Evolutionary conservation across 345 rosid species (phyloP).

Genomic region (Hypericum perforatum): DNA sequence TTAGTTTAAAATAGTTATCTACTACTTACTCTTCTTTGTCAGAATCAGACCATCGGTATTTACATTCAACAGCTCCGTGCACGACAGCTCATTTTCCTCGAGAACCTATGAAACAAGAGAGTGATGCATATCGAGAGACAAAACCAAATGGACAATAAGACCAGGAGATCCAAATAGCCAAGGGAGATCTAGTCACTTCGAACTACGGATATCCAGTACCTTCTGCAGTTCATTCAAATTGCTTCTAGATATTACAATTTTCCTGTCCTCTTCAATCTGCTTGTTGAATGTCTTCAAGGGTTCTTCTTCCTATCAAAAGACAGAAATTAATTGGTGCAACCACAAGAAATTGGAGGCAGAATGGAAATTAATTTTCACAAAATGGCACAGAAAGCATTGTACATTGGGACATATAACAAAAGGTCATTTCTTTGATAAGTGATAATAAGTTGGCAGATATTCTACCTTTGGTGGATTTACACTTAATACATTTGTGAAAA

Average conservation of each 20-base stretch:
- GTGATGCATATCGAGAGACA: too few relatives aligned
- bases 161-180: too few relatives aligned
- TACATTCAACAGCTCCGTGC: conserved; percentile 63
- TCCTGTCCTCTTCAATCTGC: conserved; percentile 90
- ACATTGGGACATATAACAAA: too few relatives aligned
- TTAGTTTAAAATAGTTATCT: neutral
- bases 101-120: conserved; percentile 47
- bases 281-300: conserved; percentile 58
- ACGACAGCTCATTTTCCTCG: conserved; percentile 79
- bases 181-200: too few relatives aligned
- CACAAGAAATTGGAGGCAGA: too few relatives aligned
- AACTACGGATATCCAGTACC: conserved; percentile 29
- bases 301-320: conserved; percentile 69
- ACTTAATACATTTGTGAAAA: conserved; percentile 67
- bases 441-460: neutral
- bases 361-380: too few relatives aligned
- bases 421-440: neutral
- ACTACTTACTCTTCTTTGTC: conserved; percentile 71
- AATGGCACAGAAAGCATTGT: too few relatives aligned
- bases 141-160: too few relatives aligned
- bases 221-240: conserved; percentile 72
- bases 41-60: conserved; percentile 74
- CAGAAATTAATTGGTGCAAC: neutral
- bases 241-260: conserved; percentile 72
- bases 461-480: conserved; percentile 73